Evolutionary conservation across 139 green algal species (phyloP), one percentile per base, ranked within the genome.

Genomic region (Chlamydomonas incerta): DNA sequence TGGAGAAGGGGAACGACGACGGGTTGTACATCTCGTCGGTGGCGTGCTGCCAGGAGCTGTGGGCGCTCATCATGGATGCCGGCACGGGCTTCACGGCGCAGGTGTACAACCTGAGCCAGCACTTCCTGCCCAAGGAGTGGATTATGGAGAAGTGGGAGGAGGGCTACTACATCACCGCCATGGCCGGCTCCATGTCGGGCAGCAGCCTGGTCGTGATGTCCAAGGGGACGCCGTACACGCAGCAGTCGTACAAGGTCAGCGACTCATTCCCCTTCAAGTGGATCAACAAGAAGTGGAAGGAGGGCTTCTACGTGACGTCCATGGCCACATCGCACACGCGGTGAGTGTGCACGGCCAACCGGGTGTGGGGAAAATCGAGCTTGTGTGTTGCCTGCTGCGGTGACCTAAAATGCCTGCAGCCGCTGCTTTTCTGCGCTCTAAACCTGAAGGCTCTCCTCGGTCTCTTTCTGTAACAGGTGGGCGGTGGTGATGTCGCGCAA

Each of bases 231-330:
- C 93, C 94, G 37, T 99, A 99, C 94, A 99, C 97, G 31, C 98
- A 99, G 93, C 98, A 99, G 93, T 96, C 88, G 74, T 99, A 99
- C 94, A 99, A 99, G 94, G 97, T 98, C 57, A 96, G 91, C 47
- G 98, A 99, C 93, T 98, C 92, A 20, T 99, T 99, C 90, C 98
- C 98, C 75, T 99, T 99, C 95, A 99, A 99, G 93, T 99, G 98
- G 80, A 99, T 99, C 88, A 99, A 99, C 96, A 99, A 99, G 91
- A 99, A 99, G 91, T 99, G 98, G 98, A 98, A 98, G 90, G 98
- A 99, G 92, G 97, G 97, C 74, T 99, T 99, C 90, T 99, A 98
- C 83, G 97, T 99, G 47, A 99, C 97, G 65, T 95, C 93, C 92
- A 99, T 99, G 97, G 95, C 96, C 71, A 99, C 97, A 69, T 94